Base-by-base conservation (phyloP, 2,329 filamentous ascomycete species). In the Colletotrichum tropicale region DNA sequence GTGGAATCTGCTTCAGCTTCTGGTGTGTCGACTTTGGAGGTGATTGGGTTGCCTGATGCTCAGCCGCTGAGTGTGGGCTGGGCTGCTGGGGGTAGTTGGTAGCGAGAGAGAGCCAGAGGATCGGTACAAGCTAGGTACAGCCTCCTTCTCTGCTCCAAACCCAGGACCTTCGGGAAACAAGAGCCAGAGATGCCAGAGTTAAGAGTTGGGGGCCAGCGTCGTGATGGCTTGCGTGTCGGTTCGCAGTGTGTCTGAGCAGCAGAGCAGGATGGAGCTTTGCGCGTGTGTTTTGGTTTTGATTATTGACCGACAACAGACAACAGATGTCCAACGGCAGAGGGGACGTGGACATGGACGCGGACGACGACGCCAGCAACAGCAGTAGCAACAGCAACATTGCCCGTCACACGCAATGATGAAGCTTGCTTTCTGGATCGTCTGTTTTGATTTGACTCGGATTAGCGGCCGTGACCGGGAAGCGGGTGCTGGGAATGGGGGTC, bases 291-390 rank as follows among this genome's bases (percentile, higher is more conserved):
- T 70, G 12, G 36, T 34, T 71, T 65, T 67, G 26, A 48, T 74
- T 18, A 24, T 56, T 24, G 48, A 52, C 58, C 62, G 21, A 56
- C 43, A 52, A 52, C 43, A 21, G 43, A 52, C 43, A 52, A 52
- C 43, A 67, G 48, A 32, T 48, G 21, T 68, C 32, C 64, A 72
- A 67, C 38, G 38, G 30, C 30, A 9, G 32, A 34, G 68, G 48
- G 61, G 78, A 43, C n/a, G 68, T 16, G 16, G 67, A 34, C 56
- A 78, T 81, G 79, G 80, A 80, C 36, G 73, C 76, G 28, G 79
- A 78, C 48, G 65, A 79, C 43, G n/a, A 52, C 43, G n/a, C 43
- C 43, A 52, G 43, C 43, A 52, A 52, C 43, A 52, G 43, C 43
- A 52, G 21, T 13, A 73, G 43, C 71, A 52, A 24, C 13, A 71